These are phyloP conservation scores for Suillus plorans DNA, from an alignment of 768 basidiomycete species.

Conservation along the genomic window DNA sequence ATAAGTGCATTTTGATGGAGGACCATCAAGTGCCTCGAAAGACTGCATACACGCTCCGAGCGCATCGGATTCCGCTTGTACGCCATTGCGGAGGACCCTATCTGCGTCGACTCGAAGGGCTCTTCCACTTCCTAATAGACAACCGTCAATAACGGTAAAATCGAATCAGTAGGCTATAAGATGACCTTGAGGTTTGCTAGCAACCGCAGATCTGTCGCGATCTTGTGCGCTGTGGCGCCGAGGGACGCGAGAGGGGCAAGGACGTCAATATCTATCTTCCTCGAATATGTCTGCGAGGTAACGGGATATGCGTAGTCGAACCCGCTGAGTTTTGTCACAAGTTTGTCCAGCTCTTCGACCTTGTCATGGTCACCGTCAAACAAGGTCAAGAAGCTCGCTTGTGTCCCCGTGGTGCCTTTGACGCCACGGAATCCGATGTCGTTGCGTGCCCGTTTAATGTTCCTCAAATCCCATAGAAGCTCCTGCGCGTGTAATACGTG, in stretches of 20 bases:
- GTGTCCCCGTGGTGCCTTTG: constrained; percentile 99
- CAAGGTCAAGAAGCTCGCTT: constrained; percentile 90
- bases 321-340: constrained; percentile 88
- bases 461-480: constrained; percentile 93
- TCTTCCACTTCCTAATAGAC: constrained; percentile 90
- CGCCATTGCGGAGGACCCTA: constrained; percentile 96
- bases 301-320: constrained; percentile 96
- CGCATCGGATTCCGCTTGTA: constrained; percentile 99
- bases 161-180: not conserved
- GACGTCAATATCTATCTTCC: constrained; percentile 96
- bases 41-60: constrained; percentile 93
- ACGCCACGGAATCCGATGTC: constrained; percentile 97
- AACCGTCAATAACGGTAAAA: not conserved
- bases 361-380: constrained; percentile 97
- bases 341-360: constrained; percentile 85
- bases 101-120: constrained; percentile 98
- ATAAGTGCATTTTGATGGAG: constrained; percentile 95
- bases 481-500: constrained; percentile 47
- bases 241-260: constrained; percentile 85
- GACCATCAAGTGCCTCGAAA: constrained; percentile 94
- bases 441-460: constrained; percentile 83
- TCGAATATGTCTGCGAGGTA: constrained; percentile 97
- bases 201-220: constrained; percentile 92
- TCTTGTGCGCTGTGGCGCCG: constrained; percentile 96
- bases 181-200: constrained; percentile 88